Evolutionary conservation across 192 early-diverging fungal genomes (phyloP).

Genomic region (Coemansia sp.): DNA sequence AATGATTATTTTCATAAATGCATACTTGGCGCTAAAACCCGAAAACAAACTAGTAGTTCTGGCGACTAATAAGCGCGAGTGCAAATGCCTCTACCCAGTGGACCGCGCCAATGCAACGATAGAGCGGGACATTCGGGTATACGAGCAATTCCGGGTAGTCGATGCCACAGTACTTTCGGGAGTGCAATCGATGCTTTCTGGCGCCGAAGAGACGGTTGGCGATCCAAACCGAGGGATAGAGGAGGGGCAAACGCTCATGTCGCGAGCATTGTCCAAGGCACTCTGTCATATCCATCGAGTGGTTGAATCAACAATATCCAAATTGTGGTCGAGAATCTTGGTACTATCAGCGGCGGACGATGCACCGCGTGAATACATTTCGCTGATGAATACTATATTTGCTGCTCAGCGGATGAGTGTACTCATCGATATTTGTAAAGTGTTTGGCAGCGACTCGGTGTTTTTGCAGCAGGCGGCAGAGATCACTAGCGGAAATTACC

Average conservation of each 20-base stretch:
- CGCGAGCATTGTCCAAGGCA: conserved; percentile 52
- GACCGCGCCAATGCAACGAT: conserved; percentile 11
- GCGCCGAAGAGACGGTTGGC: background rate
- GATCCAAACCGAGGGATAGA: conserved; percentile 11
- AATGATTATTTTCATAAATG: conserved; percentile 87
- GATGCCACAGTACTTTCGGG: conserved; percentile 42
- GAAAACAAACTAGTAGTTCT: conserved; percentile 89
- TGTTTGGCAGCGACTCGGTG: conserved; percentile 75
- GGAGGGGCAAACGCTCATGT: conserved; percentile 39
- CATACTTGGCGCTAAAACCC: conserved; percentile 85
- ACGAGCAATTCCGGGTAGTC: conserved; percentile 55
- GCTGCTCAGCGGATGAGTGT: conserved; percentile 91
- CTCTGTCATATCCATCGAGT: conserved; percentile 54
- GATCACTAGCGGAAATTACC: conserved; percentile 85
- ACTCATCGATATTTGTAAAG: conserved; percentile 88
- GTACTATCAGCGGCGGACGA: conserved; percentile 88
- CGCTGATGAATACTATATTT: conserved; percentile 99
- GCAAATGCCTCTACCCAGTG: conserved; percentile 46
- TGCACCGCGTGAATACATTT: conserved; percentile 86
- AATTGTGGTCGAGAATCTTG: conserved; percentile 74
- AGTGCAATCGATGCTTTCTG: conserved; percentile 24
- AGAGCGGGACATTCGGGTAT: conserved; percentile 43
- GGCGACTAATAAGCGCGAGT: conserved; percentile 51
- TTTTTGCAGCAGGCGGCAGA: conserved; percentile 94
- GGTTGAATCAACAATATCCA: conserved; percentile 13